Evolutionary conservation across 495 filamentous ascomycete genomes (phyloP).

Genomic region (Staphylotrichum longicolle): DNA sequence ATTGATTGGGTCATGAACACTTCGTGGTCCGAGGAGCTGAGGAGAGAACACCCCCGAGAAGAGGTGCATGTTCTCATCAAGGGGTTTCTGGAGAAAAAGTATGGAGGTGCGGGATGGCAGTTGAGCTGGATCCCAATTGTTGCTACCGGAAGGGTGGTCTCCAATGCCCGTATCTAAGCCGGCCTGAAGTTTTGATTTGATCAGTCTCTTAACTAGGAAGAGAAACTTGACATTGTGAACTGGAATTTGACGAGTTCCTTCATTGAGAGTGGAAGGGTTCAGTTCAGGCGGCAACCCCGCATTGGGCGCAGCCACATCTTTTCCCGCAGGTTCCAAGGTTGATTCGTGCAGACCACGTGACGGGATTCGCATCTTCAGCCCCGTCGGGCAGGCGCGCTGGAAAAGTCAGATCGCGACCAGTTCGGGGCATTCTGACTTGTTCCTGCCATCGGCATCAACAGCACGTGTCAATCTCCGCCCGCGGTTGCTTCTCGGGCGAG

Average conservation of each 20-base stretch:
- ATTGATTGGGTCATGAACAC: slow-evolving; percentile 37
- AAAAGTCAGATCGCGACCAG: neutral
- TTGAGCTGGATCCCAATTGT: slow-evolving; percentile 34
- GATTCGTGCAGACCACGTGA: slow-evolving; percentile 39
- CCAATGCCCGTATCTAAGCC: too few relatives aligned
- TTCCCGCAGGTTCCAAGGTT: slow-evolving; percentile 29
- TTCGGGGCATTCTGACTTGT: neutral
- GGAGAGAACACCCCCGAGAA: slow-evolving; percentile 31
- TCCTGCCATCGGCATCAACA: too few relatives aligned
- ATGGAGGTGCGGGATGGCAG: slow-evolving; percentile 39
- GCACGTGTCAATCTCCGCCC: too few relatives aligned
- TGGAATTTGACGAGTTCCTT: too few relatives aligned
- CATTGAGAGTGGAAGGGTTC: neutral
- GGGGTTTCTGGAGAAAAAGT: slow-evolving; percentile 38
- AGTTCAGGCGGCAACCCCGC: slow-evolving; percentile 19
- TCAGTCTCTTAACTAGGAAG: too few relatives aligned
- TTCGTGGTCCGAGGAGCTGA: slow-evolving; percentile 42
- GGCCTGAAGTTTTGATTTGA: too few relatives aligned
- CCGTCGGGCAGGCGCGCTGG: slow-evolving; percentile 8
- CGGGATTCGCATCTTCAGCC: slow-evolving; percentile 20
- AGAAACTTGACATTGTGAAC: too few relatives aligned
- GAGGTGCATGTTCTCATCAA: slow-evolving; percentile 36
- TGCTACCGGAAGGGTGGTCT: slow-evolving; percentile 34
- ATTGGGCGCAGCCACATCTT: slow-evolving; percentile 17
- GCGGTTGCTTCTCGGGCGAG: too few relatives aligned